Base-by-base conservation (phyloP, 2,329 filamentous ascomycete species). In the Talaromyces sp. region DNA sequence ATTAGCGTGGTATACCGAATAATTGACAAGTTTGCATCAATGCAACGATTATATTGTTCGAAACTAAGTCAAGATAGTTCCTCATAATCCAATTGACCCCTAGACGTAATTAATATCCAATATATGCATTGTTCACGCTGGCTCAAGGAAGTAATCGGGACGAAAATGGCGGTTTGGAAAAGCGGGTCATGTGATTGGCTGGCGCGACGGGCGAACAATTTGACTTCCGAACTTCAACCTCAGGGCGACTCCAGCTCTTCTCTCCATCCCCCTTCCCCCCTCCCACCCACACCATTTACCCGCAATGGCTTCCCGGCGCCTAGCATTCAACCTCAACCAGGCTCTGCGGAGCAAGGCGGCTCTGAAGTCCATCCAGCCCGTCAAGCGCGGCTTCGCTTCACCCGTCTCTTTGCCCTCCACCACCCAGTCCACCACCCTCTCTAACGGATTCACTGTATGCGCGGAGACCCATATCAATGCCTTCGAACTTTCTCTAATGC, bases 361-460 rank as follows among this genome's bases (percentile, higher is more conserved):
- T 78, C 83, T 94, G 78, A 87, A 89, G 77, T 82, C 88, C 73
- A 82, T 91, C 74, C 81, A 85, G 76, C 83, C 88, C 65, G 81
- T 94, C 78, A 88, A 86, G 78, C 86, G 93, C 82, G 89, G 89
- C 74, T 91, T 97, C 75, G 93, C 93, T 71, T 93, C 92, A 65
- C 92, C 93, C 68, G 87, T 94, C 60, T 67, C 68, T 51, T 62
- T 73, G 84, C 87, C 77, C 81, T 86, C 82, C 62, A 93, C 90
- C 82, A 97, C 92, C 69, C 88, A 97, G 84, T 92, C 90, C 70
- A 97, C 94, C 61, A 99, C 94, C 51, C 85, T 99, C 74, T 90
- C 88, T 80, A 99, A 97, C 83, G 94, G 94, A 77, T 85, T 99
- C 82, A 99, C 94, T 71, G 93, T 97, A 82, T 61, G 80, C 57